Percentiles rank a stretch among this genome's conserved stretches.
These are phyloP conservation scores for Fusarium penzigii DNA, from an alignment of 2,329 filamentous ascomycete genomes.

Conservation along the genomic window DNA sequence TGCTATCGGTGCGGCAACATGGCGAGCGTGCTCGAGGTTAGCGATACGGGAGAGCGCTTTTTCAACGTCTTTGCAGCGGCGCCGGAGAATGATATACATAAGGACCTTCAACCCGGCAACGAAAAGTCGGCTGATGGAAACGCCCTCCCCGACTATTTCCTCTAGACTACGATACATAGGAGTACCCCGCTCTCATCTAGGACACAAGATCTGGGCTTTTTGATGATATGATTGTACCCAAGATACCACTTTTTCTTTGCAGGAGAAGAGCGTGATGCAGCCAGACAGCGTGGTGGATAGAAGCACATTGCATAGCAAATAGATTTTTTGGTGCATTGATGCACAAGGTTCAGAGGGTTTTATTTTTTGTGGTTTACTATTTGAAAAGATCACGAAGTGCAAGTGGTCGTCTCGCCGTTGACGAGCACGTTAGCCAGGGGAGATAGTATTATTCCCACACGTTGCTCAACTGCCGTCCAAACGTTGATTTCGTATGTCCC, in stretches of 20 bases:
- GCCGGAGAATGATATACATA: constrained; percentile 89
- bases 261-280: constrained; percentile 14
- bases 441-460: neutral
- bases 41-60: constrained; percentile 86
- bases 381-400: neutral
- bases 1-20: constrained; percentile 96
- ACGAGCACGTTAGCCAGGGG: neutral
- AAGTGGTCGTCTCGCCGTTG: neutral
- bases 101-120: constrained; percentile 76
- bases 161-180: constrained; percentile 44
- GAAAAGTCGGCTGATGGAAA: constrained; percentile 69
- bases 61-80: constrained; percentile 99
- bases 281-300: constrained; percentile 12
- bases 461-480: neutral
- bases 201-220: constrained; percentile 10
- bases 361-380: neutral
- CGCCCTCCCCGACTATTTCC: constrained; percentile 70
- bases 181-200: constrained; percentile 9
- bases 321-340: constrained; percentile 26
- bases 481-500: neutral
- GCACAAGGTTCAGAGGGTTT: neutral
- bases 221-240: constrained; percentile 19
- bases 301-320: constrained; percentile 26
- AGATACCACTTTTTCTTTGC: constrained; percentile 28
- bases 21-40: constrained; percentile 95